Base-by-base conservation (phyloP, 1,139 yeast genomes). In the Pichiaceae sp. region DNA sequence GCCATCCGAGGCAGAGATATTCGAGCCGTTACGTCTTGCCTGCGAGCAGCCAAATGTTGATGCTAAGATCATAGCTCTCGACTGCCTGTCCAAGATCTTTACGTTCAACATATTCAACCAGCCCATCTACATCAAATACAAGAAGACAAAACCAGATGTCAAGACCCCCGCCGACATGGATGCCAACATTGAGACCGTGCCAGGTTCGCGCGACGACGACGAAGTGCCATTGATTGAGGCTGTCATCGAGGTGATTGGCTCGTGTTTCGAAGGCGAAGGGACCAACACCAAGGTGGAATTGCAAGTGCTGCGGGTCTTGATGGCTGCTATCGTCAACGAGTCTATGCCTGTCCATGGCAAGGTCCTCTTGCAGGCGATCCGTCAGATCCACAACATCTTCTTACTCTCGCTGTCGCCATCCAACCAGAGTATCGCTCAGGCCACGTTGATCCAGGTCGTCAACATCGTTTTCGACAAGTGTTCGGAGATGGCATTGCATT, bases 351-450 rank as follows among this genome's bases (percentile, higher is more conserved):
- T 91, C 35, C 98, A 93, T 53, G 97, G 97, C 5, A 85, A 91
- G 4, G 75, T 93, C 0, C 66, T 93, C 37, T 67, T 93, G 46
- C 85, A 83, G 52, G 97, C 97, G 0, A 81, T 93, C 28, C 75
- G 98, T 56, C 95, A 86, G 54, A 84, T 91, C 17, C 91, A 91
- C 62, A 89, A 87, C 55, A 85, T 93, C 24, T 93, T 91, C 53
- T 81, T 91, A 32, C 72, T 86, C 43, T 86, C 96, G 0, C 67
- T 82, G 45, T 78, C 83, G 16, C 75, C 91, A 3, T 66, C 85
- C 19, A 91, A 87, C 54, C 98, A 91, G 59, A 84, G 91, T 1
- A 80, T 89, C 42, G 98, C 98, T 0, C 98, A 93, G 62, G 97
- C 96, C 2, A 81, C 93, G 8, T 68, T 93, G 45, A 85, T 95